Evolutionary conservation across 805 yeast genomes (phyloP), one percentile per base, ranked within the genome.

Genomic region (Wickerhamomyces queroliae): DNA sequence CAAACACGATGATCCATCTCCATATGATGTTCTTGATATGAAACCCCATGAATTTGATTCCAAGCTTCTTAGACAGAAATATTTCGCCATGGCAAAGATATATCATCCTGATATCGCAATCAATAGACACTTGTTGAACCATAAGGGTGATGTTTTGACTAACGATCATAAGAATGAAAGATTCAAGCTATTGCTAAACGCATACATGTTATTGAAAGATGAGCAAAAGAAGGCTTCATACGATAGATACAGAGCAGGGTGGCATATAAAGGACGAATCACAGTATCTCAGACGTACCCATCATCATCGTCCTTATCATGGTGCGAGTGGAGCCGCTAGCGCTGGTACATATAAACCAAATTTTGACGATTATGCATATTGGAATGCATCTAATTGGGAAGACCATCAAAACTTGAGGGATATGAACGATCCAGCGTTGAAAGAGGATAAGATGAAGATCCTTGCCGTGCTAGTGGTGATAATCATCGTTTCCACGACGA

Each of bases 21-120:
- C 96, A 0, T 81, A 82, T 50, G 86, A 85, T 25, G 69, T 88
- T 4, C 73, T 88, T 41, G 71, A 72, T 4, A 52, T 76, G 20
- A 45, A 45, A 5, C 56, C 59, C 1, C 49, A 50, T 1, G 55
- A 55, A 19, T 58, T 71, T 32, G 70, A 70, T 40, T 57, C 57
- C 36, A 58, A 50, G 10, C 45, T 56, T 23, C 59, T 81, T 36
- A 75, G 75, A 43, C 46, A 61, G 20, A 70, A 70, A 33, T 83
- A 81, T 52, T 75, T 72, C 47, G 67, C 73, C 38, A 63, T 77
- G 35, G 89, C 89, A 10, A 85, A 83, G 57, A 54, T 79, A 9
- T 89, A 89, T 50, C 96, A 89, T 56, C 96, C 97, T 0, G 97
- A 89, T 54, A 56, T 72, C 3, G 50, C 67, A 3, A 43, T 50